Conservation (phyloP, 179 eudicot species). For the Beta corolliflora region DNA sequence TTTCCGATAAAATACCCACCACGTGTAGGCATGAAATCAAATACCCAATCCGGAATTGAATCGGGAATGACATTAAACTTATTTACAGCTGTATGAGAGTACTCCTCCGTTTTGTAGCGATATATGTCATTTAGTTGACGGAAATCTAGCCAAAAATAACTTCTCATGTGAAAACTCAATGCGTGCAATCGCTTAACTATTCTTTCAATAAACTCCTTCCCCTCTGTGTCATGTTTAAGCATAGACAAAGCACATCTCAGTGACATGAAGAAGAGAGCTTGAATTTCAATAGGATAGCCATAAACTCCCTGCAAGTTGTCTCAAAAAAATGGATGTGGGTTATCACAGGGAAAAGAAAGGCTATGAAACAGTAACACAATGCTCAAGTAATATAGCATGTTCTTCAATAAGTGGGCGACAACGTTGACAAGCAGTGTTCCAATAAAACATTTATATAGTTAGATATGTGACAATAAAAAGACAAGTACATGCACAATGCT, state of each 20-base stretch:
- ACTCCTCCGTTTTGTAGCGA: slow-evolving; percentile 76
- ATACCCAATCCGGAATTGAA: slow-evolving; percentile 88
- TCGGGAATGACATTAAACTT: slow-evolving; percentile 78
- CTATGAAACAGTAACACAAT: background rate
- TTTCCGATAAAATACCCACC: slow-evolving; percentile 92
- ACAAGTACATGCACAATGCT: background rate
- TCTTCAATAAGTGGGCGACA: background rate
- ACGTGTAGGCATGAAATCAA: slow-evolving; percentile 76
- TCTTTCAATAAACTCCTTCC: slow-evolving; percentile 70
- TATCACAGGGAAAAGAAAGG: background rate
- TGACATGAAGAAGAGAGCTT: slow-evolving; percentile 89
- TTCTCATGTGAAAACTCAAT: slow-evolving; percentile 76
- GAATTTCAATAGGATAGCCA: slow-evolving; percentile 93
- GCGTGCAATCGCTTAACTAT: slow-evolving; percentile 79
- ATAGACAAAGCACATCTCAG: slow-evolving; percentile 66
- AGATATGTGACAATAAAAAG: background rate
- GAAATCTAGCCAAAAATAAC: slow-evolving; percentile 82
- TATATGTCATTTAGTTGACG: slow-evolving; percentile 70
- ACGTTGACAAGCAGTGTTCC: background rate
- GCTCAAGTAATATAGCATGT: background rate
- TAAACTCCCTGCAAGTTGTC: slow-evolving; percentile 62
- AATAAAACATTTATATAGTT: background rate
- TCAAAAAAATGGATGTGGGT: slow-evolving; percentile 8
- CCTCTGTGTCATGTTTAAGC: slow-evolving; percentile 70
- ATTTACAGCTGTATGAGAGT: slow-evolving; percentile 79